Percentiles rank a stretch among this genome's conserved stretches.
Conservation (phyloP, 2,329 filamentous ascomycete genomes). For the Sphaceloma murrayae region DNA sequence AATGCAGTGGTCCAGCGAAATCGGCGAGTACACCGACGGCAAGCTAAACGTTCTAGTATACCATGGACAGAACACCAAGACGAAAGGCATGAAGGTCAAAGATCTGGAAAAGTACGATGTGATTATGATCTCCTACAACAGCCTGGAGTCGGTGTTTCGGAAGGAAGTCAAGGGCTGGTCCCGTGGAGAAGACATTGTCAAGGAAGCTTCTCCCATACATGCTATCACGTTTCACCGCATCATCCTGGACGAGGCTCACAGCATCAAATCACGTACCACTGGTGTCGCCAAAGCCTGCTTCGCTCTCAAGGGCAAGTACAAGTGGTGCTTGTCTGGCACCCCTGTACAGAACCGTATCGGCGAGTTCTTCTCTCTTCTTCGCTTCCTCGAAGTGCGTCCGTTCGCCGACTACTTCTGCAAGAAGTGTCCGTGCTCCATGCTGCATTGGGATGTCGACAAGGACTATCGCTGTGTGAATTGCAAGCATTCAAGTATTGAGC, state of each 20-base stretch:
- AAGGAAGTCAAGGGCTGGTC: constrained; percentile 88
- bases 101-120: constrained; percentile 79
- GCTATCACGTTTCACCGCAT: constrained; percentile 78
- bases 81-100: constrained; percentile 64
- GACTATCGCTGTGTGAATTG: constrained; percentile 63
- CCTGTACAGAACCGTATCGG: constrained; percentile 95
- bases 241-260: constrained; percentile 91
- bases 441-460: constrained; percentile 75
- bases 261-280: constrained; percentile 82
- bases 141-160: constrained; percentile 81
- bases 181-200: constrained; percentile 68
- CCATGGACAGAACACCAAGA: constrained; percentile 75
- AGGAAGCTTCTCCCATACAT: constrained; percentile 69
- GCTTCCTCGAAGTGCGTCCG: constrained; percentile 79
- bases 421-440: constrained; percentile 64
- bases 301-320: constrained; percentile 74
- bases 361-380: constrained; percentile 88
- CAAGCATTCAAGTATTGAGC: constrained; percentile 53
- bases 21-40: constrained; percentile 64
- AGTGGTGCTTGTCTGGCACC: constrained; percentile 92
- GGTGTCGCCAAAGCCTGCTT: constrained; percentile 94
- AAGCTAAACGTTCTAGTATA: constrained; percentile 84
- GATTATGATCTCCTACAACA: constrained; percentile 93
- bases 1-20: constrained; percentile 74
- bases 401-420: constrained; percentile 95